Evolutionary conservation across 768 basidiomycete species (phyloP).

Genomic region (Filobasidium wieringae): DNA sequence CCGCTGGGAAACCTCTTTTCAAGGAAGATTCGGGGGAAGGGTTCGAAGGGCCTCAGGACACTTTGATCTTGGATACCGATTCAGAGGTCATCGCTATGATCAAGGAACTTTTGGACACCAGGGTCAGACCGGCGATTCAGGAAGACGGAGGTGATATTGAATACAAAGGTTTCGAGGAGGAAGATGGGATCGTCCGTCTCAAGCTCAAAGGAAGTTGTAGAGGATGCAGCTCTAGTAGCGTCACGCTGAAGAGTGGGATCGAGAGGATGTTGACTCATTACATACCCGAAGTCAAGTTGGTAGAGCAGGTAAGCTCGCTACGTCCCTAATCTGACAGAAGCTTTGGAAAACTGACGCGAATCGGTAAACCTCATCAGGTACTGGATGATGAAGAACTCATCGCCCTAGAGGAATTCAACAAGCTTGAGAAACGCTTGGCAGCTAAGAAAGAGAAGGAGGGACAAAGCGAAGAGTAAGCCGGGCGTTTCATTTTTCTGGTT

Average conservation of each 20-base stretch:
- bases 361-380: constrained; percentile 46
- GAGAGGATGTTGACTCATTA: constrained; percentile 99
- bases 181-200: constrained; percentile 62
- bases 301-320: constrained; percentile 37
- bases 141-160: constrained; percentile 99
- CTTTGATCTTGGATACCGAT: constrained; percentile 82
- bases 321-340: not conserved
- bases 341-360: not conserved
- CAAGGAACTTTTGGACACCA: constrained; percentile 87
- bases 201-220: constrained; percentile 95
- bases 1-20: constrained; percentile 77
- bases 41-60: constrained; percentile 81
- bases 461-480: not conserved
- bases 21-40: constrained; percentile 55
- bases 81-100: constrained; percentile 98
- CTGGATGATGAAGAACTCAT: constrained; percentile 81
- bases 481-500: not conserved
- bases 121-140: constrained; percentile 93
- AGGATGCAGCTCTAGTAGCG: constrained; percentile 84
- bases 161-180: constrained; percentile 78
- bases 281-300: constrained; percentile 51
- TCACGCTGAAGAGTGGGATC: constrained; percentile 91
- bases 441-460: constrained; percentile 33
- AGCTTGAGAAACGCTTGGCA: constrained; percentile 61
- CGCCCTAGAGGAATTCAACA: constrained; percentile 75